Evolutionary conservation across 2,329 filamentous ascomycete genomes (phyloP).

Genomic region (Aspergillus sp.): DNA sequence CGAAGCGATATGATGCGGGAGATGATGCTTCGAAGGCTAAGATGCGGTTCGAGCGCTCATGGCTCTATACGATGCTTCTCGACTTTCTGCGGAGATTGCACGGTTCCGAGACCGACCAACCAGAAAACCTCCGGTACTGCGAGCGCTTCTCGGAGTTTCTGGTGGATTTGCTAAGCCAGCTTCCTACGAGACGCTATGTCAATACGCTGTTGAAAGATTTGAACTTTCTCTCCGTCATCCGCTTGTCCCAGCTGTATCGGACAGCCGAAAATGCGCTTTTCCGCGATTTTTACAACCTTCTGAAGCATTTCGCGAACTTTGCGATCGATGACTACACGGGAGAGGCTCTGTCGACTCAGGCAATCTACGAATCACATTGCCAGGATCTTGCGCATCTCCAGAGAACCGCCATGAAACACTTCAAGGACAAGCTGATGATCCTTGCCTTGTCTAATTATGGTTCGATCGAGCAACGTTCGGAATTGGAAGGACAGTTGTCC

Average conservation of each 20-base stretch:
- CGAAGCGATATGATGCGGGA: conserved; percentile 81
- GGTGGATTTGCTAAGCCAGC: conserved; percentile 84
- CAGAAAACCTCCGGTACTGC: conserved; percentile 74
- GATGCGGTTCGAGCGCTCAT: conserved; percentile 86
- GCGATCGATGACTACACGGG: conserved; percentile 89
- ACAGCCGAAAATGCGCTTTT: conserved; percentile 72
- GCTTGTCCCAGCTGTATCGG: conserved; percentile 73
- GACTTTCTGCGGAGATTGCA: conserved; percentile 79
- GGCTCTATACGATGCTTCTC: conserved; percentile 82
- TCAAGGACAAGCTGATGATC: conserved; percentile 87
- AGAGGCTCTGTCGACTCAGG: conserved; percentile 66
- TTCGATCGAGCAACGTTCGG: conserved; percentile 74
- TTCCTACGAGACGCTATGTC: conserved; percentile 90
- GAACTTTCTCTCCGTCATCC: conserved; percentile 74
- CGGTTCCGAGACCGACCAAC: conserved; percentile 36
- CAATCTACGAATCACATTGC: conserved; percentile 79
- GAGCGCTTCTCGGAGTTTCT: conserved; percentile 92
- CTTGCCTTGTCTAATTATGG: conserved; percentile 90
- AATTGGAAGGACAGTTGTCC: conserved; percentile 73
- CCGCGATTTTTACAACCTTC: conserved; percentile 74
- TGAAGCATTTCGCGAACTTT: conserved; percentile 85
- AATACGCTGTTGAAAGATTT: conserved; percentile 84
- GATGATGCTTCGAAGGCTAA: conserved; percentile 76
- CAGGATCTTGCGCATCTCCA: conserved; percentile 74
- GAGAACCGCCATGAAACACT: conserved; percentile 71